Base-by-base conservation (phyloP, 257 asterid species). In the Petunia axillaris region DNA sequence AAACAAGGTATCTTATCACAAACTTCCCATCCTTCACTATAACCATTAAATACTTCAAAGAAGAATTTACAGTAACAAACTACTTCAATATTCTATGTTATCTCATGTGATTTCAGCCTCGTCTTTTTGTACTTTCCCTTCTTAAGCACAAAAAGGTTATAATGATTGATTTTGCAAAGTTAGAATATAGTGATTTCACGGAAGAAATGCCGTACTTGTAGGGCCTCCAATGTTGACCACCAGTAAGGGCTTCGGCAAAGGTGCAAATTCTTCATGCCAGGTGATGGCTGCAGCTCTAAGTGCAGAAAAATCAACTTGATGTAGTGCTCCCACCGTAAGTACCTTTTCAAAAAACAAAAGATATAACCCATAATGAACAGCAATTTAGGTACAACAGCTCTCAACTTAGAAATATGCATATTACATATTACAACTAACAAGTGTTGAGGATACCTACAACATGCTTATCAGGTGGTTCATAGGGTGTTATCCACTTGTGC, bases 181-280 rank as follows among this genome's bases (percentile, higher is more conserved):
- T 25, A 35, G 44, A 44, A 71, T 48, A 73, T 71, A n/a, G 43
- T 35, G 11, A 50, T 73, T 50, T 5, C 35, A 11, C 36, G 35
- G 13, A 73, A 73, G 35, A 50, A 48, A 73, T 50, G 36, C 50
- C 77, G 13, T 90, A 95, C 99, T 91, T 89, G 95, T 85, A 77
- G 99, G 98, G 75, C 98, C 97, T 78, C 99, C 99, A 63, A 95
- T 88, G 89, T 90, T 93, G 87, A 95, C 94, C 52, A 93, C 98
- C 76, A 95, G 87, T 84, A 95, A 83, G 39, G 99, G 99, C 91
- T 90, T 95, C 39, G 97, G 92, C 82, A 92, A 68, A 81, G 93
- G 92, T 75, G 97, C 97, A 79, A 95, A 92, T 87, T 89, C 97
- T 68, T 92, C 88, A 64, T 93, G 97, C 99, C 99, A 95, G 75